Evolutionary conservation across 352 stramenopile genomes (phyloP), one percentile per base, ranked within the genome.

Genomic region (Phytopythium kandeliae): DNA sequence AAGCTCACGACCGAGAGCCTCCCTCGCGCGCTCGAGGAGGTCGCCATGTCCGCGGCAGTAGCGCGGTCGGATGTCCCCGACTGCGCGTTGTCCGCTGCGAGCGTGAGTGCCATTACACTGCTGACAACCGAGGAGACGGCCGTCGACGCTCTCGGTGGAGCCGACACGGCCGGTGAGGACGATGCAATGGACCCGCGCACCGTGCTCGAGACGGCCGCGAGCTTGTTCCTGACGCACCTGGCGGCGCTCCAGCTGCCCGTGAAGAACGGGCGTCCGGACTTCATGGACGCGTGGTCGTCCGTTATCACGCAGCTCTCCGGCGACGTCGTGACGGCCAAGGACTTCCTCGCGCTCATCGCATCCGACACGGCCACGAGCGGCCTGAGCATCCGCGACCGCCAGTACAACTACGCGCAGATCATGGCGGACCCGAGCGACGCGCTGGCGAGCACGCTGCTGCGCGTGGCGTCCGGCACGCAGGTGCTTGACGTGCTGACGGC

Each of bases 271-370:
- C 62, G 69, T 13, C 65, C 77, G 10, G 74, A 88, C 55, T 86
- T 85, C 52, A 88, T 88, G 71, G 74, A 86, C 52, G 62, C 74
- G 35, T 86, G 74, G 72, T 85, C 72, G n/a, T 72, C 76, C 2
- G 68, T 73, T 43, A 79, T 85, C 63, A 57, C 60, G n/a, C 77
- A 78, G 36, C 58, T 85, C n/a, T 82, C 76, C 3, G 74, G 69
- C 46, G 76, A 87, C 42, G 59, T 87, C 9, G 71, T 87, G 41
- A 85, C 59, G 2, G 71, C 69, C 4, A 60, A 72, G 1, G 76
- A 85, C 44, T 84, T 87, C 47, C 62, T 87, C n/a, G 40, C 38
- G 4, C 66, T 87, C 36, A 78, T 87, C 35, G 76, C 67, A 4
- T 53, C 57, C 8, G 65, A 77, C 8, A 52, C 59, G 30, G 55